Evolutionary conservation across 768 basidiomycete genomes (phyloP).

Genomic region (Lentinus tigrinus): DNA sequence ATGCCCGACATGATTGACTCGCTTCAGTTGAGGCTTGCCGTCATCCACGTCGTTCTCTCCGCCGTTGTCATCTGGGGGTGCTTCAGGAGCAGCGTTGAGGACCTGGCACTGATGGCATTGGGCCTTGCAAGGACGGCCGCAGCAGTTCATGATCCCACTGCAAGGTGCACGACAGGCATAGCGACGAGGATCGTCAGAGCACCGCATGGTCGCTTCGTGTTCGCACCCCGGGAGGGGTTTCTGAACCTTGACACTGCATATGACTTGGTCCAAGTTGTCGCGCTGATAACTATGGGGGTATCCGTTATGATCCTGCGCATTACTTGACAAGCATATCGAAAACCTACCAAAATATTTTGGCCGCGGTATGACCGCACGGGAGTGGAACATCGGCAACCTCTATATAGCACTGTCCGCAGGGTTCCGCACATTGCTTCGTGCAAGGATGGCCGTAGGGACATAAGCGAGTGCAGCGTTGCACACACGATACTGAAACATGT

Average conservation of each 20-base stretch:
- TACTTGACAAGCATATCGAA: neutral
- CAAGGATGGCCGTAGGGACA: constrained; percentile 63
- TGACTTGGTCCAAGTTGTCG: constrained; percentile 42
- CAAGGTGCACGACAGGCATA: constrained; percentile 44
- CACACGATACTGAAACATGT: constrained; percentile 50
- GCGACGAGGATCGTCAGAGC: constrained; percentile 41
- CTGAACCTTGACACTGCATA: constrained; percentile 42
- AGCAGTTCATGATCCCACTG: constrained; percentile 47
- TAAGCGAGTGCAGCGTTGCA: constrained; percentile 46
- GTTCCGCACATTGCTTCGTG: constrained; percentile 43
- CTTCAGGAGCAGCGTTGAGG: constrained; percentile 10
- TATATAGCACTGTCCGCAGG: constrained; percentile 54
- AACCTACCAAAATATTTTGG: constrained; percentile 29
- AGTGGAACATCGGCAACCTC: constrained; percentile 43
- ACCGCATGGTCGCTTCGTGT: constrained; percentile 47
- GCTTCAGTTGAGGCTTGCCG: neutral
- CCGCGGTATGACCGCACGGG: constrained; percentile 55
- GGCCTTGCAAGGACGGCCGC: constrained; percentile 48
- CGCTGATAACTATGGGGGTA: constrained; percentile 40
- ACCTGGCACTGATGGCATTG: constrained; percentile 50
- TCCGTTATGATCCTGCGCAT: neutral
- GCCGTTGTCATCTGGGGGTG: neutral
- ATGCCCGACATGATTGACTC: constrained; percentile 35
- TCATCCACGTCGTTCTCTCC: neutral
- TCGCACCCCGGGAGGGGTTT: constrained; percentile 54